phyloP scores from a whole-genome alignment of 2,329 filamentous ascomycete genomes.

The Exophiala sp. region DNA sequence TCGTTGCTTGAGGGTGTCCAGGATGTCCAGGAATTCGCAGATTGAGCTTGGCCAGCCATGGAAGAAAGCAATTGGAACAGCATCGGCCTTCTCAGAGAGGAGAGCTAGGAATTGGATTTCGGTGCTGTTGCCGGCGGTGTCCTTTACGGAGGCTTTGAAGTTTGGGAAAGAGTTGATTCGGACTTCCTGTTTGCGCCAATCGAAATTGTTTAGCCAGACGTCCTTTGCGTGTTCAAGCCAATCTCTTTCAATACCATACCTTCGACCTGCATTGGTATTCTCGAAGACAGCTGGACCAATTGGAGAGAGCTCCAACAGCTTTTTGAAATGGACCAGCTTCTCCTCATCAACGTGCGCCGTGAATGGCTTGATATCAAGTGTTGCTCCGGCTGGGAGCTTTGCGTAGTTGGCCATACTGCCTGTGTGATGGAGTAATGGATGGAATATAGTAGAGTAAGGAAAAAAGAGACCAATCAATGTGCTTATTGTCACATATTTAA shows the following conservation, averaged over 20 bases:
- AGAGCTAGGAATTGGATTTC: not conserved
- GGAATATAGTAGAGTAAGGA: no score
- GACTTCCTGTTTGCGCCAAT: slow-evolving; percentile 8
- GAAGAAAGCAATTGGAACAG: not conserved
- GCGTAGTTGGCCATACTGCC: no score
- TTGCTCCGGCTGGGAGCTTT: no score
- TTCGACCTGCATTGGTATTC: slow-evolving; percentile 1
- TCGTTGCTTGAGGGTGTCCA: slow-evolving; percentile 44
- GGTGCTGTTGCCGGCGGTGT: slow-evolving; percentile 21
- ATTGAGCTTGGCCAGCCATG: slow-evolving; percentile 32
- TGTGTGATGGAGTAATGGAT: no score
- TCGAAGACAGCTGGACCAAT: not conserved
- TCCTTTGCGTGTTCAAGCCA: slow-evolving; percentile 6
- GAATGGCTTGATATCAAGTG: no score
- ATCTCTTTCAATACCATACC: slow-evolving; percentile 6
- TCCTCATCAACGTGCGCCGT: no score
- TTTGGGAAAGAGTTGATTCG: slow-evolving; percentile 8
- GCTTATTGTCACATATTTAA: no score
- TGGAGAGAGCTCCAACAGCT: not conserved
- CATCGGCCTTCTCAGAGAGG: no score
- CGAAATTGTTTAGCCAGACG: slow-evolving; percentile 8
- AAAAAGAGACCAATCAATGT: no score
- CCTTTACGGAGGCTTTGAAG: slow-evolving; percentile 26
- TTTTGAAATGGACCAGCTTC: not conserved
- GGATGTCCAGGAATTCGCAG: slow-evolving; percentile 54